Conservation (phyloP, 805 yeast species). For the Candida methanosorbosa region DNA sequence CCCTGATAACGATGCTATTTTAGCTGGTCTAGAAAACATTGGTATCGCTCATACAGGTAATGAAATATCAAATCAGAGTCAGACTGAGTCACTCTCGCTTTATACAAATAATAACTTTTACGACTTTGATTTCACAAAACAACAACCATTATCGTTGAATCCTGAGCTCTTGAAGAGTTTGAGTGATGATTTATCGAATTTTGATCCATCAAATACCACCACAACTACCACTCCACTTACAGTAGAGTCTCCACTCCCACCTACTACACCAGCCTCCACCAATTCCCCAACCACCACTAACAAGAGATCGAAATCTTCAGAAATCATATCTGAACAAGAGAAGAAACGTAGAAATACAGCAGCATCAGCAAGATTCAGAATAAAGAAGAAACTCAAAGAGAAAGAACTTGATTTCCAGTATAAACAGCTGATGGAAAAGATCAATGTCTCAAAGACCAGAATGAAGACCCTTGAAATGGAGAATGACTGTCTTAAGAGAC, state of each 20-base stretch:
- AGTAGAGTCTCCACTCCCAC: not conserved
- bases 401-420: constrained; percentile 48
- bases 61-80: too few species aligned
- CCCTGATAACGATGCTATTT: too few species aligned
- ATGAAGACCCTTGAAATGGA: constrained; percentile 54
- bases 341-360: constrained; percentile 54
- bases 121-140: not conserved
- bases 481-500: constrained; percentile 45
- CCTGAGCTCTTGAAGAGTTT: not conserved
- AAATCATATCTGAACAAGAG: constrained; percentile 17
- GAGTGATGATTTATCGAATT: not conserved
- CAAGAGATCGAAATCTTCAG: not conserved
- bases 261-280: not conserved
- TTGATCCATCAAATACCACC: not conserved
- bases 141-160: not conserved
- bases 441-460: constrained; percentile 34
- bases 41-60: too few species aligned
- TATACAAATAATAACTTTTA: constrained; percentile 1
- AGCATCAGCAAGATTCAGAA: constrained; percentile 57
- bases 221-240: not conserved
- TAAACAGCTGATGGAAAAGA: constrained; percentile 32
- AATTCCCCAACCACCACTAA: not conserved
- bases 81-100: not conserved
- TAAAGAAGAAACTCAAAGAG: constrained; percentile 52
- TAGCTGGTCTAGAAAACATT: too few species aligned